Conservation (phyloP, 192 early-diverging fungal genomes). For the Globomyces pollinis-pini region DNA sequence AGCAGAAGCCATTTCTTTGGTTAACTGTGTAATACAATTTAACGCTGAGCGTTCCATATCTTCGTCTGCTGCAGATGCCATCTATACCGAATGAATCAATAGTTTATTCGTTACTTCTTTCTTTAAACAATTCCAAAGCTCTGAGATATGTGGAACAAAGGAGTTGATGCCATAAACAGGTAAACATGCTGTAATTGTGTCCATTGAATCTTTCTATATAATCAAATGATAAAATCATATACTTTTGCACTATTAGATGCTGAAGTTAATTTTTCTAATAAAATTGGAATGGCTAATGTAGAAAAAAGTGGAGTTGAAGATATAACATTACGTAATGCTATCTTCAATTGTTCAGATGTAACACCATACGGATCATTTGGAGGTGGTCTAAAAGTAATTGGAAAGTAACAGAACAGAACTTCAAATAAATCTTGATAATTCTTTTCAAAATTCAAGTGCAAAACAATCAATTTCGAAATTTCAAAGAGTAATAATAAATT, state of each 20-base stretch:
- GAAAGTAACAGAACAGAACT: conserved; percentile 98
- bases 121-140: conserved; percentile 66
- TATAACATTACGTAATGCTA: conserved; percentile 67
- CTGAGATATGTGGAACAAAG: conserved; percentile 58
- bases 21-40: conserved; percentile 46
- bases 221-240: too few species aligned
- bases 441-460: conserved; percentile 67
- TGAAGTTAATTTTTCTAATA: conserved; percentile 87
- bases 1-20: conserved; percentile 48
- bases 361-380: conserved; percentile 94
- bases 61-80: conserved; percentile 70
- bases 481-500: conserved; percentile 86
- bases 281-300: conserved; percentile 65
- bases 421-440: conserved; percentile 84
- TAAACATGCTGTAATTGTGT: conserved; percentile 71
- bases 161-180: conserved; percentile 66
- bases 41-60: conserved; percentile 61
- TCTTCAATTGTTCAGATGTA: conserved; percentile 85
- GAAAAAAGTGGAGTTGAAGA: conserved; percentile 55
- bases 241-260: conserved; percentile 80
- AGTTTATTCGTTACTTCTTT: too few species aligned
- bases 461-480: conserved; percentile 60
- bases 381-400: conserved; percentile 95
- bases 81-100: too few species aligned
- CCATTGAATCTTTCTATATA: conserved; percentile 91